Evolutionary conservation across 2,329 filamentous ascomycete species (phyloP), one percentile per base, ranked within the genome.

Genomic region (Monosporascus sp.): DNA sequence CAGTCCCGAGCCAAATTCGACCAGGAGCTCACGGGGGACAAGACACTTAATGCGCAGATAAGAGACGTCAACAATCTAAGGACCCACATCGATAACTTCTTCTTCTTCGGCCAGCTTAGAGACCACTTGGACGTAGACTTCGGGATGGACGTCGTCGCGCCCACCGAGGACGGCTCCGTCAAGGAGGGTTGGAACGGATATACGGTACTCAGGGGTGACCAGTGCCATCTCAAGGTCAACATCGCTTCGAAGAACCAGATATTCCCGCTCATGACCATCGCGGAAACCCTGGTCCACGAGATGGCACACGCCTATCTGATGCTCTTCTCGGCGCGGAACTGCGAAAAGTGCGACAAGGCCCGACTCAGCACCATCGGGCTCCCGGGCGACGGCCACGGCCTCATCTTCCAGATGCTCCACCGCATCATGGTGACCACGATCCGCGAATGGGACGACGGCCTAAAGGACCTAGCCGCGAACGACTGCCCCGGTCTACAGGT

Each of bases 321-420:
- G 6, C 18, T 47, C 15, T 62, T 55, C 44, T 31, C 46, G n/a
- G 49, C 36, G 5, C 61, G 60, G 54, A 20, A 44, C 11, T 63
- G 61, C 39, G 22, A 9, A 1, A 15, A 7, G 1, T 63, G 62
- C 50, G 31, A 25, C 14, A 49, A 20, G 18, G 51, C 53, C 27
- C 7, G 9, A 1, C 51, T 58, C 11, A 59, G 59, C 54, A 60
- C 57, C 1, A 52, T 55, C 1, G 60, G 60, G 4, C 17, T 53
- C 36, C 39, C 51, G 2, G 20, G 37, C 9, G 56, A 62, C 41
- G 35, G 38, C 5, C 58, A 63, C 53, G 61, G 61, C 7, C 61
- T 60, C 1, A 2, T 61, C 0, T 63, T 60, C 52, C 50, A 59
- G 9, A 57, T 58, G 50, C 57, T 61, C 2, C 57, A 64, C 49